Conservation (phyloP, 805 yeast species). For the Cyberlindnera sargentensis region DNA sequence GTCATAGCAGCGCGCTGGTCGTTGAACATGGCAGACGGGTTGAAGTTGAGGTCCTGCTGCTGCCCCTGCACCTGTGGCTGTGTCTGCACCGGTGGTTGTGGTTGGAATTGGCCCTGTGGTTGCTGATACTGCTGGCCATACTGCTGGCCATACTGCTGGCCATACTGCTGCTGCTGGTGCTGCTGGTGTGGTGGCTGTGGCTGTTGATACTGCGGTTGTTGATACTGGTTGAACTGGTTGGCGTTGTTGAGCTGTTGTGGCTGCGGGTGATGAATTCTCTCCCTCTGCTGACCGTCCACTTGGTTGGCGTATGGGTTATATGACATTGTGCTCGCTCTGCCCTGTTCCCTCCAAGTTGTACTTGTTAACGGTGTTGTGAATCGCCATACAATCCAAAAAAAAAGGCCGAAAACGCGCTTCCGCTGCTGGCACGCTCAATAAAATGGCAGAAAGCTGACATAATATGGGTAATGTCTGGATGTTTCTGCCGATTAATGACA, state of each 20-base stretch:
- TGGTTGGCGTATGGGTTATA: conserved; percentile 41
- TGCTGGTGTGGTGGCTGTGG: conserved; percentile 24
- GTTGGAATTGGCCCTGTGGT: conserved; percentile 17
- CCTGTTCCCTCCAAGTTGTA: too few species aligned
- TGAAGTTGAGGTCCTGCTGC: conserved; percentile 10
- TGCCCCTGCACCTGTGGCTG: conserved; percentile 11
- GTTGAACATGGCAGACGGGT: conserved; percentile 39
- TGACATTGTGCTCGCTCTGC: conserved; percentile 23
- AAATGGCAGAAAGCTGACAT: too few species aligned
- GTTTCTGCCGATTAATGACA: too few species aligned
- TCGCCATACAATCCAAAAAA: not conserved
- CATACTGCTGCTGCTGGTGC: conserved; percentile 10
- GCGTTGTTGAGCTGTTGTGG: conserved; percentile 9
- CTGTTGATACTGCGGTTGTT: conserved; percentile 6
- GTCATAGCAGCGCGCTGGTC: conserved; percentile 84
- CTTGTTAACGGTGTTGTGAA: too few species aligned
- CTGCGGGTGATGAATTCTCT: conserved; percentile 16
- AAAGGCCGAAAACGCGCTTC: not conserved
- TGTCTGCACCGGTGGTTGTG: conserved; percentile 21
- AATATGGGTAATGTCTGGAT: too few species aligned
- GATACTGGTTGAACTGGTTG: conserved; percentile 22
- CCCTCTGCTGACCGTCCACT: conserved; percentile 9
- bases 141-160: conserved; percentile 1
- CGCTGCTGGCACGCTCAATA: too few species aligned
- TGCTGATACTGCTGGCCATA: conserved; percentile 5